Percentiles rank a stretch among this genome's conserved stretches.
phyloP scores from a whole-genome alignment of 2,329 filamentous ascomycete genomes.

The Clonostachys solani region DNA sequence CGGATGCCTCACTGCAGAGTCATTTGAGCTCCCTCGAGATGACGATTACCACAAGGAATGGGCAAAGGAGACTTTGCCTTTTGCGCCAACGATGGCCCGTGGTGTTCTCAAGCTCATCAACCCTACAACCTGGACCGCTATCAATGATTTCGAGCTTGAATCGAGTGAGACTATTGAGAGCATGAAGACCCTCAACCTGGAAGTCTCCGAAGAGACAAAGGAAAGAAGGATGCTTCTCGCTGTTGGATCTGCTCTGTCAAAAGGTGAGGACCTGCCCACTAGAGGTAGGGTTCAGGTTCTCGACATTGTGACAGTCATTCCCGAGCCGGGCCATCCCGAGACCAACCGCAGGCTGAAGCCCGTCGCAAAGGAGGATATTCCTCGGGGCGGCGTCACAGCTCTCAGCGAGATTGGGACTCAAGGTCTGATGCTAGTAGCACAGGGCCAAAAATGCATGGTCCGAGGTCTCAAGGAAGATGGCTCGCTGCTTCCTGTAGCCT shows the following conservation, averaged over 20 bases:
- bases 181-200: slow-evolving; percentile 78
- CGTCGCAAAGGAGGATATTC: slow-evolving; percentile 83
- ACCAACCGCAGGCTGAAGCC: slow-evolving; percentile 83
- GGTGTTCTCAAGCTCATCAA: slow-evolving; percentile 76
- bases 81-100: slow-evolving; percentile 65
- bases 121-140: slow-evolving; percentile 70
- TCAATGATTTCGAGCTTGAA: slow-evolving; percentile 73
- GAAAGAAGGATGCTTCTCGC: slow-evolving; percentile 78
- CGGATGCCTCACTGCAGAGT: slow-evolving; percentile 61
- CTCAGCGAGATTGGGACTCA: slow-evolving; percentile 81
- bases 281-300: slow-evolving; percentile 86
- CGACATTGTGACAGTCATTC: slow-evolving; percentile 87
- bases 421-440: slow-evolving; percentile 83
- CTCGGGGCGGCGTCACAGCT: slow-evolving; percentile 86
- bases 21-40: slow-evolving; percentile 82
- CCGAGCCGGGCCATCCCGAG: slow-evolving; percentile 79
- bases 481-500: slow-evolving; percentile 86
- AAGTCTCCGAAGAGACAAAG: slow-evolving; percentile 87
- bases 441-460: slow-evolving; percentile 97
- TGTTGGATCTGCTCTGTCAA: slow-evolving; percentile 80
- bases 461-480: slow-evolving; percentile 94
- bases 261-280: slow-evolving; percentile 85
- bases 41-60: slow-evolving; percentile 81
- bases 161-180: slow-evolving; percentile 74
- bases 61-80: slow-evolving; percentile 62